phyloP scores from a whole-genome alignment of 176 grass and related monocot genomes.

The Tillandsia leiboldiana region DNA sequence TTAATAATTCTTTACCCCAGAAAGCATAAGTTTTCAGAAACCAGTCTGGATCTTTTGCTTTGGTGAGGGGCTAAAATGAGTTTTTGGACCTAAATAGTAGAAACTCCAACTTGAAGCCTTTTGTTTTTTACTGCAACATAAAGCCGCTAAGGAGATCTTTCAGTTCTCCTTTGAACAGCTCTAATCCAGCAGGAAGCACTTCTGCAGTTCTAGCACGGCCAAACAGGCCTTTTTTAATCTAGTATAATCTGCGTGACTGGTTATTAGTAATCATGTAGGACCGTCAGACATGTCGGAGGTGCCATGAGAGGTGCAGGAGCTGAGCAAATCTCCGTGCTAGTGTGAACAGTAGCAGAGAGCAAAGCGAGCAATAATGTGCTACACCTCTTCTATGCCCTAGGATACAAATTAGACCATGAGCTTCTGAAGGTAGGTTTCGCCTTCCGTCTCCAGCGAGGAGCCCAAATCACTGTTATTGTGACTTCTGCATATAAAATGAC shows the following conservation, averaged over 20 bases:
- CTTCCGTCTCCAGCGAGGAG: constrained; percentile 63
- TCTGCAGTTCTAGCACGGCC: no score
- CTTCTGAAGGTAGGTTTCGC: constrained; percentile 78
- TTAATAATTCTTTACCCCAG: no score
- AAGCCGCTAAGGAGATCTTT: no score
- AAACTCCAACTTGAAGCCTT: no score
- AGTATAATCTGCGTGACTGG: constrained; percentile 2
- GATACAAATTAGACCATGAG: constrained; percentile 92
- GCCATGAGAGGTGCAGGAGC: constrained; percentile 78
- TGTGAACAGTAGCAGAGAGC: constrained; percentile 57
- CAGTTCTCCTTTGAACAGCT: no score
- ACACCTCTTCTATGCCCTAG: constrained; percentile 72
- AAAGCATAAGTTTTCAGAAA: no score
- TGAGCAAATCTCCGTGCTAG: constrained; percentile 83
- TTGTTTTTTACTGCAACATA: no score
- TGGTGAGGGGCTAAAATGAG: no score
- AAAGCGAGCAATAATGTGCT: constrained; percentile 79
- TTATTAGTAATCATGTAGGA: constrained; percentile 28
- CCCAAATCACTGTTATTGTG: constrained; percentile 65
- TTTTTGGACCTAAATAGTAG: no score
- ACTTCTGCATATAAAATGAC: constrained; percentile 70
- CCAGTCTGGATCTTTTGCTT: no score
- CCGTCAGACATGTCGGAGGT: constrained; percentile 68
- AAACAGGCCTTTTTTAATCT: no score
- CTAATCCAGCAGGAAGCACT: no score